Conservation (phyloP, 192 early-diverging fungal species). For the Entomortierella parvispora region DNA sequence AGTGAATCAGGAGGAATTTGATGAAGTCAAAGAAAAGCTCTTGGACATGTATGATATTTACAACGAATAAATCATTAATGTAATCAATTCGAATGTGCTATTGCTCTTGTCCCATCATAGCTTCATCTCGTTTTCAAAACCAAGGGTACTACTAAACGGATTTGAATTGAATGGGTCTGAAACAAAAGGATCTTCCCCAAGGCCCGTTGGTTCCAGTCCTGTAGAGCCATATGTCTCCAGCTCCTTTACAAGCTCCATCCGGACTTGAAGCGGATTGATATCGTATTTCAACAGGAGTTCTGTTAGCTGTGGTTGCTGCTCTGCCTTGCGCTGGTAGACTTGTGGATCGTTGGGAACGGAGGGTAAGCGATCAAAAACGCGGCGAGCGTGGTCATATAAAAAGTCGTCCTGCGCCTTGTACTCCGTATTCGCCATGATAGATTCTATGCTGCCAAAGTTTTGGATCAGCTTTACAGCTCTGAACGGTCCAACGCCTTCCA, state of each 20-base stretch:
- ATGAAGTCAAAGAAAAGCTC: slow-evolving; percentile 28
- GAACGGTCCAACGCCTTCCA: slow-evolving; percentile 72
- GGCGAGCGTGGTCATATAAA: slow-evolving; percentile 32
- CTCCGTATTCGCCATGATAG: slow-evolving; percentile 50
- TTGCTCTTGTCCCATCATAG: background rate
- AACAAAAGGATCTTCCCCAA: slow-evolving; percentile 28
- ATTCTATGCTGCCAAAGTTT: slow-evolving; percentile 71
- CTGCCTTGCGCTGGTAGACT: slow-evolving; percentile 5
- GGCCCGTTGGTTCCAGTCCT: no score
- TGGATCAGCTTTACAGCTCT: slow-evolving; percentile 67
- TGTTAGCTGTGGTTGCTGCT: slow-evolving; percentile 4
- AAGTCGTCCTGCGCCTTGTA: slow-evolving; percentile 25
- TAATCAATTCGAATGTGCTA: background rate
- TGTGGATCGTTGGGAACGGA: background rate
- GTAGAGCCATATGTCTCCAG: background rate
- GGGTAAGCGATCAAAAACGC: slow-evolving; percentile 35
- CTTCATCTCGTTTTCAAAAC: background rate
- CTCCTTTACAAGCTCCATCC: slow-evolving; percentile 6
- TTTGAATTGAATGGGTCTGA: background rate
- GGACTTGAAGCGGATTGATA: slow-evolving; percentile 16
- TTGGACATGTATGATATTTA: slow-evolving; percentile 50
- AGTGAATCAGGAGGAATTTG: slow-evolving; percentile 35
- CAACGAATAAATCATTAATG: slow-evolving; percentile 27
- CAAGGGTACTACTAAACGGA: no score
- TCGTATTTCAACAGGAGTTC: slow-evolving; percentile 25